Base-by-base conservation (phyloP, 331 rosid species). In the Malus hybrid region DNA sequence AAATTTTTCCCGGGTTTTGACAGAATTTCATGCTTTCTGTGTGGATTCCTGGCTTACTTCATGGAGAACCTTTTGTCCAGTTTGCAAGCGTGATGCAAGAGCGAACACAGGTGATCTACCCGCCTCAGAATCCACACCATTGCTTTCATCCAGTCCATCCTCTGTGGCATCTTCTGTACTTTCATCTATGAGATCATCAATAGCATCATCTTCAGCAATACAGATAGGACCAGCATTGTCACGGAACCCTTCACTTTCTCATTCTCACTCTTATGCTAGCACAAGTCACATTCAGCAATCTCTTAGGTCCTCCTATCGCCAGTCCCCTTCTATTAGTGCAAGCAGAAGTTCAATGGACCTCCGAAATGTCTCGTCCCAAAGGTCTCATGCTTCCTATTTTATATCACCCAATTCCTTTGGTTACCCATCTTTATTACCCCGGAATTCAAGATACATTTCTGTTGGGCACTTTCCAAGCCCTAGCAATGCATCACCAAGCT, bases 21-120 rank as follows among this genome's bases (percentile, higher is more conserved):
- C 82, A 80, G 99, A 87, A 76, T 95, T 92, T 76, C 99, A 95
- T 73, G 94, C 98, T 57, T 7, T 76, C 57, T 95, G 99, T 78
- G 99, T 95, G 87, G 99, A 95, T 78, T 86, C 96, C 55, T 95
- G 99, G 99, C 99, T 95, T 75, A 95, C 99, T 28, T 79, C 97
- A 13, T 95, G 99, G 99, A 92, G 99, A 90, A 95, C 99, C 70
- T 95, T 95, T 79, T 95, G 99, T 78, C 99, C 99, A 12, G 96
- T 95, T 79, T 95, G 99, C 83, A 95, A 95, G 88, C 96, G 96
- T 9, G 98, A 92, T 73, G 99, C 94, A 62, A 90, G 98, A 89
- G 87, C 94, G 8, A 92, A 79, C 73, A 77, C 81, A 6, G 71
- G 82, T 34, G 86, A 87, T 63, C 98, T 86, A 61, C 97, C 96